Base-by-base conservation (phyloP, 139 green algal species). In the Volvox reticuliferus region DNA sequence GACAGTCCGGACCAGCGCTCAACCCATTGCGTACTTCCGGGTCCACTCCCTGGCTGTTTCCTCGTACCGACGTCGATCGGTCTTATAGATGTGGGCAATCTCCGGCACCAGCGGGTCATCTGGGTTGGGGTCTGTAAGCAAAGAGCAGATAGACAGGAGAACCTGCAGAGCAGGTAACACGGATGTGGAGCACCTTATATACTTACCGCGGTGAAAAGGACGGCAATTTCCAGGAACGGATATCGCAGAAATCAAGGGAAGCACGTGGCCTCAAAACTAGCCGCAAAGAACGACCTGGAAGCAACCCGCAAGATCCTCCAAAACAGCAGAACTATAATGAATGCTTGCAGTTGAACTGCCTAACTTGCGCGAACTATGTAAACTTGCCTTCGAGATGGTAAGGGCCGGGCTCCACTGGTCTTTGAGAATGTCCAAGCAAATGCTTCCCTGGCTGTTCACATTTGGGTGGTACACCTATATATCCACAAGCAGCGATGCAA, bases 391-490 rank as follows among this genome's bases (percentile, higher is more conserved):
- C 28, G 96, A 98, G 67, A 99, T 99, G 61, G 98, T 99, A 1
- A 99, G 94, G 13, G 98, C 98, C 21, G 98, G 98, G 87, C 95
- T 98, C 98, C 98, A 99, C 92, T 99, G 97, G 88, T 99, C 98
- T 93, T 99, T 99, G n/a, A 99, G 93, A 79, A 99, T 99, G 86
- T 99, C 98, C 35, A 99, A 94, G 94, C 98, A 99, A 86, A 99
- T 99, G 92, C 92, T 96, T 24, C 98, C 98, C 93, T 99, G 98
- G 93, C 94, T 97, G 94, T 99, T 99, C 50, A 99, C 95, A 94
- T 99, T 99, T 55, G 98, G 98, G 92, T 99, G 98, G 93, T 99
- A 99, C 80, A 99, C 96, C 93, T 96, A 87, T 62, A 79, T 6
- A 61, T 35, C 18, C 14, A 32, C 62, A 44, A 30, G 19, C 19